Conservation (phyloP, 768 basidiomycete genomes). For the Termitomyces sp. region DNA sequence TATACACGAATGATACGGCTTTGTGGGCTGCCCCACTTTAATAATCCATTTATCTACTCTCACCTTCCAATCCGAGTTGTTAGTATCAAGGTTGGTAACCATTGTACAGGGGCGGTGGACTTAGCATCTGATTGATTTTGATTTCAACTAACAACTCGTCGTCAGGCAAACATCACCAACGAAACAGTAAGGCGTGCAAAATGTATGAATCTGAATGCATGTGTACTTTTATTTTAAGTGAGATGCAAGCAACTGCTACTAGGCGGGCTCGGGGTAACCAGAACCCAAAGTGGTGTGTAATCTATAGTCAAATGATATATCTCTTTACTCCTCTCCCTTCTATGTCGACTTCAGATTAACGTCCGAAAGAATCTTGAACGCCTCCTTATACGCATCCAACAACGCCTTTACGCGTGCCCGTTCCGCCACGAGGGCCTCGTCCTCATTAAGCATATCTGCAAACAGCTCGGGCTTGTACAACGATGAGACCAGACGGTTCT, state of each 20-base stretch:
- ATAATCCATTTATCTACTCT: neutral
- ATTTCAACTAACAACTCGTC: neutral
- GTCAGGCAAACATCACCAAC: neutral
- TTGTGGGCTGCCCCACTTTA: conserved; percentile 15
- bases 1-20: conserved; percentile 24
- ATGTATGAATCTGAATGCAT: neutral
- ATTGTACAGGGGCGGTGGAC: neutral
- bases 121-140: neutral
- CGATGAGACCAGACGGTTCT: conserved; percentile 91
- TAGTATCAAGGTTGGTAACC: neutral
- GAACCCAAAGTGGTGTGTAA: conserved; percentile 11
- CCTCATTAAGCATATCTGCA: conserved; percentile 87
- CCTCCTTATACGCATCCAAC: conserved; percentile 94
- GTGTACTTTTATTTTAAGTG: neutral
- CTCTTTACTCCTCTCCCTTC: conserved; percentile 8
- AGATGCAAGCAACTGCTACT: conserved; percentile 6
- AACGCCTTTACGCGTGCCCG: conserved; percentile 90
- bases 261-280: conserved; percentile 10
- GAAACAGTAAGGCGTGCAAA: neutral
- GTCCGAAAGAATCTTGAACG: conserved; percentile 84
- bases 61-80: neutral
- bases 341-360: conserved; percentile 70
- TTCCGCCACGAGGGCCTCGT: conserved; percentile 93
- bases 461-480: conserved; percentile 96
- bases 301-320: conserved; percentile 16